Conservation (phyloP, 805 yeast genomes). For the Lachancea mirantina region DNA sequence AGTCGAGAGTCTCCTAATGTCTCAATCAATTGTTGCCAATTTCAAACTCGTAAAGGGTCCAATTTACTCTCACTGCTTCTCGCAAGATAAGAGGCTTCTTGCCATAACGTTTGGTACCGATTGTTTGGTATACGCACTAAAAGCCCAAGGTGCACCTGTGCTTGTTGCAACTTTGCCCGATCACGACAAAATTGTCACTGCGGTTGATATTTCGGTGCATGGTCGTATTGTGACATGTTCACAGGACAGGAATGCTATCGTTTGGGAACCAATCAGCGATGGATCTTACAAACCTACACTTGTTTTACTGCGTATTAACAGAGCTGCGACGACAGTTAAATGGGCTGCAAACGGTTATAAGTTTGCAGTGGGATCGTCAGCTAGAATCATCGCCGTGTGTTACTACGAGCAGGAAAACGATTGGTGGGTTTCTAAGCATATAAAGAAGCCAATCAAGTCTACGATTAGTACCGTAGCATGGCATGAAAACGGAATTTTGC, state of each 20-base stretch:
- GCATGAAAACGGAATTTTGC: slow-evolving; percentile 87
- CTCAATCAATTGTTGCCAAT: slow-evolving; percentile 27
- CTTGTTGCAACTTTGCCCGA: slow-evolving; percentile 63
- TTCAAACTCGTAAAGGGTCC: slow-evolving; percentile 75
- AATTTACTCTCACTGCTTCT: slow-evolving; percentile 86
- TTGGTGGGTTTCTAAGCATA: slow-evolving; percentile 99
- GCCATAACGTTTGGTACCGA: slow-evolving; percentile 78
- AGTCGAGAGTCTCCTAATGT: slow-evolving; percentile 19
- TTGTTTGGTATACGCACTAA: slow-evolving; percentile 65
- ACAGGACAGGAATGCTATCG: slow-evolving; percentile 95
- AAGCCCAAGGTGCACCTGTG: slow-evolving; percentile 44
- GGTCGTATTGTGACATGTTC: slow-evolving; percentile 95
- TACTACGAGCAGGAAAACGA: slow-evolving; percentile 93
- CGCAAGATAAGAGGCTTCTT: slow-evolving; percentile 53
- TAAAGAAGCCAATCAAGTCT: slow-evolving; percentile 88
- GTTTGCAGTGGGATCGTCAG: slow-evolving; percentile 96
- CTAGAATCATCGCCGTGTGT: slow-evolving; percentile 89
- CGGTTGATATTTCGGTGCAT: slow-evolving; percentile 81
- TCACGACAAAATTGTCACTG: slow-evolving; percentile 91
- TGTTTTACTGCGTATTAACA: slow-evolving; percentile 83
- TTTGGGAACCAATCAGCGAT: slow-evolving; percentile 74
- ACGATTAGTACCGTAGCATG: slow-evolving; percentile 78
- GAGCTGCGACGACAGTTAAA: slow-evolving; percentile 89
- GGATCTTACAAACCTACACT: slow-evolving; percentile 74
- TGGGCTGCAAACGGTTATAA: slow-evolving; percentile 96